Conservation (phyloP, 78 protist species). For the Diacronema lutheri region DNA sequence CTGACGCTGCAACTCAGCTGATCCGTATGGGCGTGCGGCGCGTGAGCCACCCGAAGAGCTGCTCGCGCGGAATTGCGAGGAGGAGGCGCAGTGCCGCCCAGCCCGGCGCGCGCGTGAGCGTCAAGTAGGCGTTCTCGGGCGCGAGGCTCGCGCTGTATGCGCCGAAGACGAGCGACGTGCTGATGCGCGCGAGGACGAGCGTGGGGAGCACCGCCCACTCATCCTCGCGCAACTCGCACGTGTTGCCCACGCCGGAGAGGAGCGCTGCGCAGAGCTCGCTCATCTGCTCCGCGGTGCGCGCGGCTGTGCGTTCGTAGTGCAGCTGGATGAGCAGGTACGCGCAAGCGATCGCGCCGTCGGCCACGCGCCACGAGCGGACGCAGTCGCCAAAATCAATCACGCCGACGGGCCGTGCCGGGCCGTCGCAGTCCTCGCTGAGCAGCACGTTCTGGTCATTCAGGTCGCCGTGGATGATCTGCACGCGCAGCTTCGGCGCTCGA, state of each 20-base stretch:
- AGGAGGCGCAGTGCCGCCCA: not conserved
- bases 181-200: not conserved
- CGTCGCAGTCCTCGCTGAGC: not conserved
- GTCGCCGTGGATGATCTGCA: not conserved
- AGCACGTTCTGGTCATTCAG: conserved; percentile 6
- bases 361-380: not conserved
- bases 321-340: not conserved
- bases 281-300: not conserved
- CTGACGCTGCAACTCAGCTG: no score
- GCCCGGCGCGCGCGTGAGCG: not conserved
- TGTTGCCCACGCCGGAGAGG: not conserved
- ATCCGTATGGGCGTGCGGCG: no score
- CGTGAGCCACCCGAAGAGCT: no score
- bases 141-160: not conserved
- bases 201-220: conserved; percentile 1
- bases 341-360: not conserved
- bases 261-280: not conserved
- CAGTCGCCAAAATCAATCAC: not conserved
- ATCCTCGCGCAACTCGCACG: not conserved
- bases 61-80: no score
- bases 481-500: not conserved
- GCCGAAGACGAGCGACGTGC: not conserved
- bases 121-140: not conserved
- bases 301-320: not conserved
- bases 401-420: not conserved